Conservation (phyloP, 1,284 basidiomycete genomes). For the Boletellus dicymbophilus region DNA sequence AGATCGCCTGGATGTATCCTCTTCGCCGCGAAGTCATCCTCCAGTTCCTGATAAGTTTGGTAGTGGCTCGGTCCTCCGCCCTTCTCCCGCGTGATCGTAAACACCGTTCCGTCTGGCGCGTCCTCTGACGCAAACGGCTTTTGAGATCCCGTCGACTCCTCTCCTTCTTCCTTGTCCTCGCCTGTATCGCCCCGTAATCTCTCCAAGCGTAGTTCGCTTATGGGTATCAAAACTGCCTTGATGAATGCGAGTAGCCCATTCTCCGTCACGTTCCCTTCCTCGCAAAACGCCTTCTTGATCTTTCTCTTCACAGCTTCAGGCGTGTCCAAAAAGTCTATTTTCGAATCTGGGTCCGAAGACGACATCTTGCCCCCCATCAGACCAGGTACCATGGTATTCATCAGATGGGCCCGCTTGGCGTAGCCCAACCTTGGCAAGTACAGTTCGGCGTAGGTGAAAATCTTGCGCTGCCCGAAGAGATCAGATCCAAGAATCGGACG, state of each 20-base stretch:
- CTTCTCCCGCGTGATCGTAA: conserved; percentile 72
- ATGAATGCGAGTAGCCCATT: conserved; percentile 95
- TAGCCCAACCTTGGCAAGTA: conserved; percentile 96
- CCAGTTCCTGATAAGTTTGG: conserved; percentile 62
- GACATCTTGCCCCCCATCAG: conserved; percentile 98
- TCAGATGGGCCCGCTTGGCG: conserved; percentile 93
- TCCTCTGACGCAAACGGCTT: conserved; percentile 63
- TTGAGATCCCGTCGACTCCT: conserved; percentile 39
- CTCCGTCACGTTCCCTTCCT: conserved; percentile 88
- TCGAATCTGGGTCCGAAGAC: conserved; percentile 95
- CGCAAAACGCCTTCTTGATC: conserved; percentile 92
- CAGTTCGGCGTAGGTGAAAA: conserved; percentile 97
- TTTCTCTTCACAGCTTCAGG: conserved; percentile 87
- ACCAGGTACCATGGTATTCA: conserved; percentile 99
- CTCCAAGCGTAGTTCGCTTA: conserved; percentile 75
- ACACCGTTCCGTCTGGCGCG: conserved; percentile 83
- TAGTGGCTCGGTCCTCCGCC: conserved; percentile 89
- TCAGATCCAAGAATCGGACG: not conserved
- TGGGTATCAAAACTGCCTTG: conserved; percentile 87
- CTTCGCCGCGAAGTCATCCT: conserved; percentile 78
- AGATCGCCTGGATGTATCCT: conserved; percentile 90
- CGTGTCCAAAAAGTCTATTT: conserved; percentile 96
- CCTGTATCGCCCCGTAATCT: conserved; percentile 43
- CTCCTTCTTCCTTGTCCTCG: conserved; percentile 43
- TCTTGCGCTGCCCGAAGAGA: conserved; percentile 75